phyloP scores from a whole-genome alignment of 768 basidiomycete species.

The Mycena leptocephala region DNA sequence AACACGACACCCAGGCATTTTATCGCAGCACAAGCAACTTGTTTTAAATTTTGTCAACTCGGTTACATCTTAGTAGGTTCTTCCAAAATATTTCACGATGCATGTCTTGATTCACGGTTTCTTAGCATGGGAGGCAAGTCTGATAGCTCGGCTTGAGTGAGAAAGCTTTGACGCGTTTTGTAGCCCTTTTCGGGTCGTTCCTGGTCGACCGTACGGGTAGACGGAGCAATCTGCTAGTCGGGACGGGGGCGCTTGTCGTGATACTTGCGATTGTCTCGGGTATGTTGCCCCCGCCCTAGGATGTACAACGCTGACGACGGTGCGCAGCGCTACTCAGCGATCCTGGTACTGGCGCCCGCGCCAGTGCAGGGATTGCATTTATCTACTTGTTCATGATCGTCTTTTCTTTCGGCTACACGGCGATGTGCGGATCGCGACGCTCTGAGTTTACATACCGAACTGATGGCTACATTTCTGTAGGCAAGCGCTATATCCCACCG shows the following conservation, averaged over 20 bases:
- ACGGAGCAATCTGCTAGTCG: slow-evolving; percentile 59
- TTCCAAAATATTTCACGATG: neutral
- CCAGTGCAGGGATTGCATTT: slow-evolving; percentile 69
- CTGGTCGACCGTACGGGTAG: slow-evolving; percentile 67
- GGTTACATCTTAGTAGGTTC: slow-evolving; percentile 62
- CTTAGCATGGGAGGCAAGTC: slow-evolving; percentile 43
- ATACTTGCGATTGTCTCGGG: slow-evolving; percentile 65
- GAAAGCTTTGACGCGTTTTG: neutral
- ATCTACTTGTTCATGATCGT: slow-evolving; percentile 68
- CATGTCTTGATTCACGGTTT: neutral
- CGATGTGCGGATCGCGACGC: slow-evolving; percentile 55
- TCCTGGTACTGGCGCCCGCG: slow-evolving; percentile 50
- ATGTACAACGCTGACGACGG: neutral
- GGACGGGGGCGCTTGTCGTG: slow-evolving; percentile 54
- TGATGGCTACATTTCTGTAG: slow-evolving; percentile 40
- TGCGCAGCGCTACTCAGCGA: slow-evolving; percentile 53
- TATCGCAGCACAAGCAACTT: slow-evolving; percentile 56
- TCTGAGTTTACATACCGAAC: neutral
- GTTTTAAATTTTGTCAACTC: slow-evolving; percentile 69
- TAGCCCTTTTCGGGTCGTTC: slow-evolving; percentile 51
- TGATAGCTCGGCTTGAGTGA: slow-evolving; percentile 21
- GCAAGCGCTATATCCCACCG: slow-evolving; percentile 70
- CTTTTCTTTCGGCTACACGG: slow-evolving; percentile 72
- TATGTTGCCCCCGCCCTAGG: neutral
- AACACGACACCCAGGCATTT: slow-evolving; percentile 57